Percentiles rank a stretch among this genome's conserved stretches.
Evolutionary conservation across 768 basidiomycete genomes (phyloP).

Genomic region (Russula foetens): DNA sequence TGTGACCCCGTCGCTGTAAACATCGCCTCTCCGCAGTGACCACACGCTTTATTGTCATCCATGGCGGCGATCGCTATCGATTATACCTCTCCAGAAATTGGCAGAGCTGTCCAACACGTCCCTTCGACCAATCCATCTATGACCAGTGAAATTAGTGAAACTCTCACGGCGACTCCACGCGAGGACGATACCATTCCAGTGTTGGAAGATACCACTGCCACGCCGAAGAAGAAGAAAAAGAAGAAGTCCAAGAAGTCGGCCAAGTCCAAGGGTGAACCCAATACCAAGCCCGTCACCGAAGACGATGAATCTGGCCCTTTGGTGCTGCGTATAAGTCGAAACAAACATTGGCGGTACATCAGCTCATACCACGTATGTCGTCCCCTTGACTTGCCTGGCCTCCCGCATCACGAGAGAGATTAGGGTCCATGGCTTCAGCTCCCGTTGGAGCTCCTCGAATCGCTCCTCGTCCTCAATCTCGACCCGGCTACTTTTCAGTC

Average conservation of each 20-base stretch:
- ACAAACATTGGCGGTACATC: conserved; percentile 93
- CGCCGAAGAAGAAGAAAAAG: conserved; percentile 57
- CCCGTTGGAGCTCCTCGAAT: conserved; percentile 78
- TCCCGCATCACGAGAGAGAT: neutral
- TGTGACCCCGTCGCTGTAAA: neutral
- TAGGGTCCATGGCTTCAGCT: conserved; percentile 92
- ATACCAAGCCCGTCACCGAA: conserved; percentile 29
- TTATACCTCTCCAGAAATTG: neutral
- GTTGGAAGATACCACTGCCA: conserved; percentile 22
- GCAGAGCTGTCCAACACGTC: neutral
- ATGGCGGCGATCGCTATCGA: neutral
- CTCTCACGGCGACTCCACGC: conserved; percentile 22
- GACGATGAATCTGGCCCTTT: conserved; percentile 45
- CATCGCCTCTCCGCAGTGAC: neutral
- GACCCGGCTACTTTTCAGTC: conserved; percentile 58
- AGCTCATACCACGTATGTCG: conserved; percentile 79
- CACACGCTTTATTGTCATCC: neutral
- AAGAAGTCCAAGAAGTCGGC: conserved; percentile 65
- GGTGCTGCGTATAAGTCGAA: conserved; percentile 79
- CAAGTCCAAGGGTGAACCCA: conserved; percentile 49
- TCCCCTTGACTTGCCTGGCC: conserved; percentile 1
- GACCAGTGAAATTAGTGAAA: neutral
- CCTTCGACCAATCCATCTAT: neutral
- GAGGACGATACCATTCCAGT: conserved; percentile 21
- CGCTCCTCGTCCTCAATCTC: conserved; percentile 67